Base-by-base conservation (phyloP, 768 basidiomycete genomes). In the Auriscalpium vulgare region DNA sequence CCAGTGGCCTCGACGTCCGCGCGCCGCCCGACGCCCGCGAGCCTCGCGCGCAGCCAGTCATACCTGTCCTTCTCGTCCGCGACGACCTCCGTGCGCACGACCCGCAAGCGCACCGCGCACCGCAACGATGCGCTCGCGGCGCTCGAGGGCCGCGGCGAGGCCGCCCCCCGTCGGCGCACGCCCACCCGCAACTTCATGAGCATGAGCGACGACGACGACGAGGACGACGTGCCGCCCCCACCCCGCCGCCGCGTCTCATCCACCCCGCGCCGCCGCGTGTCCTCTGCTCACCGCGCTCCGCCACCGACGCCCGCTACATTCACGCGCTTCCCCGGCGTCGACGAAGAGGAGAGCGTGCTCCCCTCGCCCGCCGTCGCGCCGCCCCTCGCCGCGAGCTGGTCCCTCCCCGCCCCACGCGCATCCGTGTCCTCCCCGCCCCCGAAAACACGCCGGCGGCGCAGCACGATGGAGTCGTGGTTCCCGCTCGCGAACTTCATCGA, bases 401-500 rank as follows among this genome's bases (percentile, higher is more conserved):
- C 47, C 13, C 47, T 48, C 9, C 54, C 60, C 21, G 43, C 56
- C 37, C 43, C 58, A 38, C 47, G 21, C 13, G 60, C 47, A 9
- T 50, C 40, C 5, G 53, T 59, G 8, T 54, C 63, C 6, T 51
- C 64, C 34, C 50, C 63, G 38, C 50, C 54, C 17, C 56, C 57
- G 47, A 63, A 52, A 10, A 64, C 56, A 43, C 66, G 64, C 53
- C 74, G 63, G 48, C 68, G 76, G 19, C 66, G 74, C 51, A 67
- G 72, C 47, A 83, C 82, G 14, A 51, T 76, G 44, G 74, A 77
- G 46, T 71, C 72, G 35, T 78, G 81, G 76, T 77, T 84, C 57
- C 78, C 80, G 44, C 71, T 85, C 47, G 76, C 75, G 58, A 84
- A 82, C 60, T 86, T 86, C 68, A 85, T 86, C 54, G 83, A 86